phyloP scores from a whole-genome alignment of 2,329 filamentous ascomycete genomes.

The Trichoderma asperellum region DNA sequence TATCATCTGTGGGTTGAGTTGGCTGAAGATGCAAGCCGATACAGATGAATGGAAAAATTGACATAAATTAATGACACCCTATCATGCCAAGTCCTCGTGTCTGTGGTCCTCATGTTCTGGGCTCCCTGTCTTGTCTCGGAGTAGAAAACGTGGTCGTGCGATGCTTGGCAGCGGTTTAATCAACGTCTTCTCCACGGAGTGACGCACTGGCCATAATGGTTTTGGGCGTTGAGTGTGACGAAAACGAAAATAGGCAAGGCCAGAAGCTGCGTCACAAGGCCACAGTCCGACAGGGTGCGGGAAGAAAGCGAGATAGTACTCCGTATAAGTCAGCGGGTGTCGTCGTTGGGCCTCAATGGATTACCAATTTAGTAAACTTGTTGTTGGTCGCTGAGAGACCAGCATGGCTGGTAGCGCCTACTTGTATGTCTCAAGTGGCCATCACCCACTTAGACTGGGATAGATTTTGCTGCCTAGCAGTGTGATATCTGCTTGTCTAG shows the following conservation, averaged over 20 bases:
- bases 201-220: neutral
- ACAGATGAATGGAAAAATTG: neutral
- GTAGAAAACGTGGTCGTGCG: conserved; percentile 15
- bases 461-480: neutral
- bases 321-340: neutral
- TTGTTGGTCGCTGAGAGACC: conserved; percentile 17
- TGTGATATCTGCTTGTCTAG: conserved; percentile 10
- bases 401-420: conserved; percentile 6
- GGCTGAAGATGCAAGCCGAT: neutral
- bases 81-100: neutral
- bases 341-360: conserved; percentile 15
- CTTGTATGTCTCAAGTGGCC: conserved; percentile 10
- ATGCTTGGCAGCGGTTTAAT: neutral
- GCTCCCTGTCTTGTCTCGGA: conserved; percentile 12
- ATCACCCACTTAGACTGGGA: neutral
- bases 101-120: neutral
- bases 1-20: neutral
- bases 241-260: neutral
- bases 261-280: conserved; percentile 17
- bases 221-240: conserved; percentile 15
- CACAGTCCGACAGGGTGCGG: conserved; percentile 23
- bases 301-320: conserved; percentile 18
- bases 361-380: conserved; percentile 1
- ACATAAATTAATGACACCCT: neutral
- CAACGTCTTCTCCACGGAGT: neutral